Percentiles rank a stretch among this genome's conserved stretches.
phyloP scores from a whole-genome alignment of 805 yeast species.

The Ogataea wickerhamii region DNA sequence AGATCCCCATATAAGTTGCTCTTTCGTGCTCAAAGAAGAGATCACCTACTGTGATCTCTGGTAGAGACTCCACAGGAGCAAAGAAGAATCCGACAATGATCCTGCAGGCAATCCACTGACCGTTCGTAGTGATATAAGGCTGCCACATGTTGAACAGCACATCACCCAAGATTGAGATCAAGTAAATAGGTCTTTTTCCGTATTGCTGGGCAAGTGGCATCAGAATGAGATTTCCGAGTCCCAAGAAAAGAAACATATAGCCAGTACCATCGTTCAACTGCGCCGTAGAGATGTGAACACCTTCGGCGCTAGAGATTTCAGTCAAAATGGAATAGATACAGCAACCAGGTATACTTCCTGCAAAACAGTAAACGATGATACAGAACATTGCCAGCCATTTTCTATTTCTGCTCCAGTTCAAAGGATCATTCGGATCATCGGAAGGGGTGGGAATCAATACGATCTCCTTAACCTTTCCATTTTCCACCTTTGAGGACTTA shows the following conservation, averaged over 20 bases:
- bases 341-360: constrained; percentile 26
- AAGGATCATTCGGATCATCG: constrained; percentile 66
- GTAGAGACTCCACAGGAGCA: constrained; percentile 44
- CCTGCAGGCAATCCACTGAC: constrained; percentile 32
- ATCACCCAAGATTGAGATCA: constrained; percentile 31
- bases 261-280: constrained; percentile 40
- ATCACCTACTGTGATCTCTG: constrained; percentile 48
- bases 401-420: constrained; percentile 54
- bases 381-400: constrained; percentile 46
- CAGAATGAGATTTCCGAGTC: constrained; percentile 35
- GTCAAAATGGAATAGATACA: constrained; percentile 29
- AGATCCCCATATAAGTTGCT: constrained; percentile 45
- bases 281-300: constrained; percentile 23
- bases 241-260: constrained; percentile 39
- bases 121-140: constrained; percentile 30
- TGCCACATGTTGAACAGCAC: constrained; percentile 32
- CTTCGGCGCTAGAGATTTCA: constrained; percentile 16
- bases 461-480: constrained; percentile 32
- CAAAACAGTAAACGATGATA: constrained; percentile 36
- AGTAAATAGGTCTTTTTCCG: constrained; percentile 37
- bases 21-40: constrained; percentile 50
- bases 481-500: constrained; percentile 3
- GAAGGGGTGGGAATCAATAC: constrained; percentile 65
- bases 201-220: constrained; percentile 38
- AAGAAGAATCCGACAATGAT: constrained; percentile 31